These are phyloP conservation scores for Wickerhamomyces ciferrii DNA, from an alignment of 805 yeast species.

Conservation along the genomic window DNA sequence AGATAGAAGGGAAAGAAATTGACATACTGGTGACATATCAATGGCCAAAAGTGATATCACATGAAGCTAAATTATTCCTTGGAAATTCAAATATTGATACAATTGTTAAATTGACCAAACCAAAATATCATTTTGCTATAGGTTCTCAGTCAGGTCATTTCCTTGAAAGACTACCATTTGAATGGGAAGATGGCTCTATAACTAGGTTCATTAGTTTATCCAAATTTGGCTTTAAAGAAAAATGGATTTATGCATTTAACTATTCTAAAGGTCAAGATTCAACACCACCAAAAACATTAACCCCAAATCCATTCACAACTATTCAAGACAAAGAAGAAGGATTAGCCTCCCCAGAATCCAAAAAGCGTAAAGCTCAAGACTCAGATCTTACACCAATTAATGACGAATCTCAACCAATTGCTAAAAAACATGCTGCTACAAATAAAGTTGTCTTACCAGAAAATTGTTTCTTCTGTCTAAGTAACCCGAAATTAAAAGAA, in stretches of 20 bases:
- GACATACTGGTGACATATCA: slow-evolving; percentile 56
- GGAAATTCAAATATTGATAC: slow-evolving; percentile 43
- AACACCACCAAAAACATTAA: slow-evolving; percentile 20
- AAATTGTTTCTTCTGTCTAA: slow-evolving; percentile 76
- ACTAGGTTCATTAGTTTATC: slow-evolving; percentile 68
- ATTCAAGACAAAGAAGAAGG: neutral
- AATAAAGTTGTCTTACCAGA: slow-evolving; percentile 46
- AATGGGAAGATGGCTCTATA: slow-evolving; percentile 42
- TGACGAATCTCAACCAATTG: neutral
- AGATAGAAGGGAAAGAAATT: slow-evolving; percentile 20
- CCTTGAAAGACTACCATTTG: slow-evolving; percentile 52
- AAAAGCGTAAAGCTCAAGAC: neutral
- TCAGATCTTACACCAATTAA: slow-evolving; percentile 7
- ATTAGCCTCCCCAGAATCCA: neutral
- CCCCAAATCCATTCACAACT: slow-evolving; percentile 26
- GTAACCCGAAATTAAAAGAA: slow-evolving; percentile 70
- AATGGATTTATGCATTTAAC: slow-evolving; percentile 77
- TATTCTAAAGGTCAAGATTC: slow-evolving; percentile 22
- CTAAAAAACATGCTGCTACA: slow-evolving; percentile 4
- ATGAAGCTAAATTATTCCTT: slow-evolving; percentile 36
- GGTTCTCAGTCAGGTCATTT: slow-evolving; percentile 45
- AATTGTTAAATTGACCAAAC: slow-evolving; percentile 39
- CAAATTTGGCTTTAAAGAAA: slow-evolving; percentile 45
- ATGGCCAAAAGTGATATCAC: slow-evolving; percentile 55
- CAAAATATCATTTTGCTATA: slow-evolving; percentile 63